Base-by-base conservation (phyloP, 2,329 filamentous ascomycete species). In the Pyrenochaeta sp. region DNA sequence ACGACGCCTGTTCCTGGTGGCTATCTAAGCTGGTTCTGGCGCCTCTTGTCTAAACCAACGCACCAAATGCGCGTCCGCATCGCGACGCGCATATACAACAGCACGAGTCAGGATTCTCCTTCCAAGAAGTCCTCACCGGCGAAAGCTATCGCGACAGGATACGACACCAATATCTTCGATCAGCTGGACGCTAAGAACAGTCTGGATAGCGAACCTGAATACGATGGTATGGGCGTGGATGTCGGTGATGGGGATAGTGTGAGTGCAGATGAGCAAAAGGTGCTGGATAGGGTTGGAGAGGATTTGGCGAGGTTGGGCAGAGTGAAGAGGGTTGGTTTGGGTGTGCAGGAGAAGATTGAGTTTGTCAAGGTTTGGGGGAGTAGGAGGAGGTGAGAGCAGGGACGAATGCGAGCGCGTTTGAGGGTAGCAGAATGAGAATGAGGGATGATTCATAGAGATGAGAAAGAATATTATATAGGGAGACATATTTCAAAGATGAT, bases 41-140 rank as follows among this genome's bases (percentile, higher is more conserved):
- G 89, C 52, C 82, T 98, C 8, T 87, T 97, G 34, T 91, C 90
- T 43, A 88, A 90, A 47, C 91, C 93, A 0, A 96, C 91, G 1
- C 95, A 97, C 65, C 93, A 89, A 69, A 94, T 99, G 68, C 88
- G 93, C 25, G 94, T 98, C 12, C 87, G 95, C 49, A 93, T 99
- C 54, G 95, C 93, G 0, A 91, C 94, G 72, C 86, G 86, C 0
- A 85, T 93, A 4, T 77, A 77, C 72, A 78, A 79, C 62, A 74
- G 71, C 46, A 43, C 72, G 2, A 58, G 46, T 5, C 59, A 67
- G 27, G 68, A 71, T 52, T 60, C 62, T 37, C 65, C 68, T 2
- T 60, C 40, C 40, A 52, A 39, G 15, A n/a, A 39, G 15, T 54
- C 9, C 53, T 50, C 25, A 53, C 36, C 42, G 25, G 54, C 65